Evolutionary conservation across 495 filamentous ascomycete genomes (phyloP), one percentile per base, ranked within the genome.

Genomic region (Hyaloscypha hepaticicola): DNA sequence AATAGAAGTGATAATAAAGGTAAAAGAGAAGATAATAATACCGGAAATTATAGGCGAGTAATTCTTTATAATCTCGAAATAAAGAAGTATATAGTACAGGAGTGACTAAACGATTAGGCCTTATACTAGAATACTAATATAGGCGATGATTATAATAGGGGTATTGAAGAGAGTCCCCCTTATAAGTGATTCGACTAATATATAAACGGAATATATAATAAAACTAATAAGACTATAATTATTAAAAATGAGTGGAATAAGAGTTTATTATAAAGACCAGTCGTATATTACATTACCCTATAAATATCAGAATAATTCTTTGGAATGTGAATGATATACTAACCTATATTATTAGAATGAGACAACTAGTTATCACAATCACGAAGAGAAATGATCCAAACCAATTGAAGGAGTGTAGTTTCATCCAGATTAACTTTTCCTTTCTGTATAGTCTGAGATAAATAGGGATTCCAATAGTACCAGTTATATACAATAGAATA

Each of bases 21-120:
- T 85, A 50, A 80, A 76, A 0, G 87, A 85, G 63, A 90, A 80
- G 12, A 90, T 66, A 5, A 82, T 77, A 8, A 90, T 72, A n/a
- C 87, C 87, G 1, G 85, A 75, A 12, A 83, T 64, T 52, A 87
- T 82, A 1, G 84, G 76, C 3, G 77, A 73, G 62, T 83, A 78
- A 41, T 77, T 79, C 67, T 88, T 85, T 49, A 87, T 81, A 12
- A 83, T 84, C 67, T 87, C 79, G 64, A 85, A 88, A 73, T 89
- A 92, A 1, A 92, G 72, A 0, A 87, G 81, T 38, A 89, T 71
- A 53, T 88, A 90, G 66, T 90, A 90, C 1, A 92, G 73, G 80
- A 31, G 61, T 24, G 51, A 62, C 50, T 29, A 62, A 27, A 66
- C 58, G 50, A 66, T 61, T 25, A 66, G 51, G 49, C 65, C 65